phyloP scores from a whole-genome alignment of 2,329 filamentous ascomycete genomes.

The Alternaria ethzedia region DNA sequence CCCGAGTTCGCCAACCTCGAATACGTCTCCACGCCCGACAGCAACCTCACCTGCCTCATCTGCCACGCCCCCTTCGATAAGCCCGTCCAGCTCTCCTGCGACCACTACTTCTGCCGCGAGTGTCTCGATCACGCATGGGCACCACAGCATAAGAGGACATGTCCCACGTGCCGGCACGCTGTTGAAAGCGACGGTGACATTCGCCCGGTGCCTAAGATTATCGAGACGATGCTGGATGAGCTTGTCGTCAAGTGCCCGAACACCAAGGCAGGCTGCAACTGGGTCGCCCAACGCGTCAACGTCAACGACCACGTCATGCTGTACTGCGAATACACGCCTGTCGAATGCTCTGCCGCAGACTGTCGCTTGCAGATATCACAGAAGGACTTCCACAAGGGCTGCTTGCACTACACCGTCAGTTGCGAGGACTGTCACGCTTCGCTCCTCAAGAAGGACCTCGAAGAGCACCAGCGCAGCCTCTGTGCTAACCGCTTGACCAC shows the following conservation, averaged over 20 bases:
- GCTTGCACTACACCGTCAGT: conserved; percentile 60
- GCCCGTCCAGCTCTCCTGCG: conserved; percentile 64
- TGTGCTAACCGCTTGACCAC: conserved; percentile 58
- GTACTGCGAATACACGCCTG: conserved; percentile 63
- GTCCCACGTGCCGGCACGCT: conserved; percentile 64
- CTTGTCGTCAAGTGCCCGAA: conserved; percentile 66
- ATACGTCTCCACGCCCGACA: conserved; percentile 62
- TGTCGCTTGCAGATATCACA: conserved; percentile 62
- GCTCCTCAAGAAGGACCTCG: conserved; percentile 62
- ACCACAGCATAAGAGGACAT: conserved; percentile 50
- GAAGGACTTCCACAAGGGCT: conserved; percentile 61
- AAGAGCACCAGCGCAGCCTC: conserved; percentile 55
- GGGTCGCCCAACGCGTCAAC: conserved; percentile 61
- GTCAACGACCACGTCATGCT: conserved; percentile 66
- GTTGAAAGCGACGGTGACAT: conserved; percentile 40
- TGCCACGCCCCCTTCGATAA: conserved; percentile 68
- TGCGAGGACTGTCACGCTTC: conserved; percentile 61
- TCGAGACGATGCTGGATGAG: conserved; percentile 68
- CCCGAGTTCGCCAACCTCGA: conserved; percentile 66
- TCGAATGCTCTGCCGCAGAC: conserved; percentile 58
- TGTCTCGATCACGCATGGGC: conserved; percentile 58
- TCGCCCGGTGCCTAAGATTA: conserved; percentile 58
- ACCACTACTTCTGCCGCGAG: conserved; percentile 68
- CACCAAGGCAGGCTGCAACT: conserved; percentile 59
- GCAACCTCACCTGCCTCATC: conserved; percentile 68